Base-by-base conservation (phyloP, 2,329 filamentous ascomycete species). In the Conoideocrella luteorostrata region DNA sequence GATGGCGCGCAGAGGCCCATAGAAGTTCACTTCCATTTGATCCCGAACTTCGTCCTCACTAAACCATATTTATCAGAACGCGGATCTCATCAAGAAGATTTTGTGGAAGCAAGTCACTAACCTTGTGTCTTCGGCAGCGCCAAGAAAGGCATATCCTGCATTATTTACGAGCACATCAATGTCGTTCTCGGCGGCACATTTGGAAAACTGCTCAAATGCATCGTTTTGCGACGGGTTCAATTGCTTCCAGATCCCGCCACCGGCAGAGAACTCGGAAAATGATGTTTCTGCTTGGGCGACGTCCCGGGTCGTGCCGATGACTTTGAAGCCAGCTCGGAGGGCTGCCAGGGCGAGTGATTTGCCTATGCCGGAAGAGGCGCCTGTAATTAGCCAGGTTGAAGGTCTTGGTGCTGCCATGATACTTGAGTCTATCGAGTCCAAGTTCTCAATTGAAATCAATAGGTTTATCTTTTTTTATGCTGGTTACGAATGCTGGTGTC, bases 1-100 rank as follows among this genome's bases (percentile, higher is more conserved):
- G 28, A 63, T 67, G n/a, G 71, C 57, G 47, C 67, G 70, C 4
- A 77, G 53, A 6, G 67, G 62, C 9, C 71, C 72, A 46, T 73
- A 71, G 22, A 77, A 58, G 48, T 77, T 76, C 41, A 69, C 70
- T 43, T 69, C 58, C 50, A 73, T 70, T 30, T 64, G 59, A 18
- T 63, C 56, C 33, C 58, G 57, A 18, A 65, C 61, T 52, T 73
- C 67, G n/a, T 60, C 53, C 12, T 64, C 61, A 2, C 61, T 64
- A 13, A 33, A 22, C n/a, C n/a, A n/a, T n/a, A n/a, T n/a, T n/a
- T n/a, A n/a, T n/a, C n/a, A n/a, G n/a, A n/a, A n/a, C n/a, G n/a
- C n/a, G n/a, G n/a, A n/a, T n/a, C n/a, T n/a, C n/a, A n/a, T n/a
- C n/a, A n/a, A n/a, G n/a, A n/a, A n/a, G n/a, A n/a, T n/a, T n/a